A percentile compares a stretch with the other conserved stretches of the same genome.
These are phyloP conservation scores for Litchi chinensis DNA, from an alignment of 345 rosid genomes.

Conservation along the genomic window DNA sequence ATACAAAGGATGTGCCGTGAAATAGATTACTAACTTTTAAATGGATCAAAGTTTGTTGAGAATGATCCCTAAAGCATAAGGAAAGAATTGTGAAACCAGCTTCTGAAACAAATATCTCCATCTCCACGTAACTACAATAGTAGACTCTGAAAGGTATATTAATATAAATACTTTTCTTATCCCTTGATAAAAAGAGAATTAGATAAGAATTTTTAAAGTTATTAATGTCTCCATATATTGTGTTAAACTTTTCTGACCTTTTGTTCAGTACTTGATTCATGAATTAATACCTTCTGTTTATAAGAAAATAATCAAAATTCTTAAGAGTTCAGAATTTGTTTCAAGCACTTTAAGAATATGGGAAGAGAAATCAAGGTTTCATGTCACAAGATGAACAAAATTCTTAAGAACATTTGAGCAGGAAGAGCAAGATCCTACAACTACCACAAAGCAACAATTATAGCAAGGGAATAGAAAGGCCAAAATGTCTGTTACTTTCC, in stretches of 20 bases:
- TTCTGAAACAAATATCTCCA: not conserved
- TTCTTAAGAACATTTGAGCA: not conserved
- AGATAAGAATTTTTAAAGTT: too few species aligned
- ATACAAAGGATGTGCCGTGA: not conserved
- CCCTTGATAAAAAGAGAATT: not conserved
- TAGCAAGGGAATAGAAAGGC: not conserved
- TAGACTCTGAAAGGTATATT: not conserved
- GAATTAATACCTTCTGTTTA: not conserved
- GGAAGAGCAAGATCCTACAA: not conserved
- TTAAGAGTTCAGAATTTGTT: not conserved
- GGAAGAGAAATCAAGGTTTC: constrained; percentile 1
- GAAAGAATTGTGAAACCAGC: not conserved
- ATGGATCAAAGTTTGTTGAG: not conserved
- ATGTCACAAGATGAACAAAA: not conserved
- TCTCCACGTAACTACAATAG: too few species aligned
- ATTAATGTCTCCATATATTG: too few species aligned
- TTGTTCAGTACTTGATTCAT: not conserved
- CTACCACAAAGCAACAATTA: not conserved
- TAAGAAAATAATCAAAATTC: not conserved
- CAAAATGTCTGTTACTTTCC: constrained; percentile 60
- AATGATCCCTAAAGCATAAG: not conserved
- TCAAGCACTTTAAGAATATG: not conserved
- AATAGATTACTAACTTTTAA: not conserved
- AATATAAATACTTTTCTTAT: too few species aligned
- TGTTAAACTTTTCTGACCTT: not conserved